Base-by-base conservation (phyloP, 345 rosid species). In the Brassica incana region DNA sequence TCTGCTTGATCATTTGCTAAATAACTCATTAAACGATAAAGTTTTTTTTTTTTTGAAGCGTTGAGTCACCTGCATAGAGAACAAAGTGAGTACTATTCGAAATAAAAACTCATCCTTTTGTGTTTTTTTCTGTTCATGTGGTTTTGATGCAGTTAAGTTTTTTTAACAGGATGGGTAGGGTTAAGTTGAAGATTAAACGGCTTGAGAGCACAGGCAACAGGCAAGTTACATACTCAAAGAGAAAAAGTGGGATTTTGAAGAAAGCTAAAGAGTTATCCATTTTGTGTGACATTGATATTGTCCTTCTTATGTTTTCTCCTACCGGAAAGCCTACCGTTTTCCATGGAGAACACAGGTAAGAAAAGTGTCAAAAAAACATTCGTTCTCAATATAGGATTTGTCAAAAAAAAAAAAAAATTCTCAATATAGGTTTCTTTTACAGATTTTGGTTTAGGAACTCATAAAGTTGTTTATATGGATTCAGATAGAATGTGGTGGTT, bases 271-370 rank as follows among this genome's bases (percentile, higher is more conserved):
- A 95, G 79, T 78, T 95, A 73, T 92, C 97, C 0, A 92, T 95
- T 79, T 77, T 95, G 68, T 92, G 99, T 65, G 97, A 90, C 76
- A 88, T 89, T 38, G 94, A 92, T 77, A 86, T 91, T 72, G 83
- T 90, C 81, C 92, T 92, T 84, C 89, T 95, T 75, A 90, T 91
- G 97, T 92, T 91, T 83, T 91, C 97, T 83, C 99, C 97, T 0
- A 90, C 87, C 0, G 98, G 90, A 74, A 84, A 69, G 85, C 88
- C 97, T 78, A 86, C 91, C 7, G 72, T 91, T 67, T 90, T 88
- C 82, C 89, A 88, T 70, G 94, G 97, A 72, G 89, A 88, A 59
- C 85, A 84, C 83, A 92, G 96, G 98, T 92, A 78, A 5, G 25
- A 3, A 54, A 33, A 5, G 3, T 38, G 4, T 7, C 8, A 36